Evolutionary conservation across 148 eudicot species (phyloP).

Genomic region (Oxyria digyna): DNA sequence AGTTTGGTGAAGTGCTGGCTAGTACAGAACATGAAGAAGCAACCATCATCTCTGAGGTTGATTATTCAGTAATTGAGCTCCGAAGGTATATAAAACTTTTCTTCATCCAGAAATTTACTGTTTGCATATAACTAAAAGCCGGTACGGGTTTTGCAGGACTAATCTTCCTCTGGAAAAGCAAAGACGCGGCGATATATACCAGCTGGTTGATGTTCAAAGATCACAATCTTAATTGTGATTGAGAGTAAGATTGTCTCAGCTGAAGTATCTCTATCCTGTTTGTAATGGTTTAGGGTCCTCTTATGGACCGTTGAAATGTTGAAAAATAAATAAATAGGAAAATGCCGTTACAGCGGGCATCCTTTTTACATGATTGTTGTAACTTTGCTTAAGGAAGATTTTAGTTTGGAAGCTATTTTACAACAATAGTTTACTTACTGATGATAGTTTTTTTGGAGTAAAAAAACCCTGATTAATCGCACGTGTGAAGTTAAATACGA

Average conservation of each 20-base stretch:
- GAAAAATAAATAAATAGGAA: too few relatives aligned
- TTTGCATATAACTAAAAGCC: not conserved
- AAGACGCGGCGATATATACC: constrained; percentile 86
- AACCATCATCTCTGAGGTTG: constrained; percentile 55
- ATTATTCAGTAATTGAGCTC: constrained; percentile 59
- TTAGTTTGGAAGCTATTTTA: too few relatives aligned
- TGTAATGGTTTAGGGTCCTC: too few relatives aligned
- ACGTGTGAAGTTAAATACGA: too few relatives aligned
- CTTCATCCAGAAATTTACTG: not conserved
- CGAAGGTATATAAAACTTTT: constrained; percentile 49
- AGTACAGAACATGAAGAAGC: constrained; percentile 81
- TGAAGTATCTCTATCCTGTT: not conserved
- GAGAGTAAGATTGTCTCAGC: not conserved
- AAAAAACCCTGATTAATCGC: too few relatives aligned
- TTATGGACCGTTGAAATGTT: too few relatives aligned
- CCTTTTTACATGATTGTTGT: too few relatives aligned
- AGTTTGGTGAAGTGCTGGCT: constrained; percentile 88
- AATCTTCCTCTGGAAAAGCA: constrained; percentile 86
- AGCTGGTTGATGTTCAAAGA: constrained; percentile 73
- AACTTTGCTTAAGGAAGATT: too few relatives aligned
- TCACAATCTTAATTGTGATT: constrained; percentile 16
- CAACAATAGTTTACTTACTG: too few relatives aligned
- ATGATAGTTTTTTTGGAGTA: too few relatives aligned
- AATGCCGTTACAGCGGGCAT: too few relatives aligned
- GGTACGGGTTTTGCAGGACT: constrained; percentile 26